Base-by-base conservation (phyloP, 2,329 filamentous ascomycete species). In the Epichloe glyceriae region DNA sequence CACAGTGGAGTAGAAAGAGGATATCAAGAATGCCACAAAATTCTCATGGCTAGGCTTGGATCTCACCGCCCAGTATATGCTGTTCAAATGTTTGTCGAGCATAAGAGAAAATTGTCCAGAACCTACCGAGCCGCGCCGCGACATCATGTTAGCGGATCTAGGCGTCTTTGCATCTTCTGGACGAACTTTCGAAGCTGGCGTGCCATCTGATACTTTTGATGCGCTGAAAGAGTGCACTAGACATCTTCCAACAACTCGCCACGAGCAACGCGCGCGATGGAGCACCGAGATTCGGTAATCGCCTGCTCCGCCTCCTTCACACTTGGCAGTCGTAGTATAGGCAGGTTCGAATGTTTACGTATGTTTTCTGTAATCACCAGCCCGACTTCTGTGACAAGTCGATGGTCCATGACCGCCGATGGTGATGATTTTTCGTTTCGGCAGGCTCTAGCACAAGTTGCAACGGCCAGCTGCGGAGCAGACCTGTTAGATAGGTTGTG, bases 51-150 rank as follows among this genome's bases (percentile, higher is more conserved):
- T 55, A 1, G 58, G 55, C 4, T 38, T 5, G 11, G n/a, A 15
- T 5, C 58, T 57, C 12, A 66, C 56, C 1, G 59, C 58, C 54
- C 61, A 66, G 50, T 64, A 61, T 1, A 61, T 64, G 38, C 58
- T 59, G 0, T 52, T 52, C 12, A 52, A 49, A 38, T 64, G 61
- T 46, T 59, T 59, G 44, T 66, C 62, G 5, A 64, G 46, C 4
- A 65, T 41, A 3, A 66, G 49, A 5, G 54, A 58, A 46, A 56
- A 60, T 7, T 41, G 17, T 6, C 55, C 56, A 3, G 54, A 49
- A 3, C 30, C n/a, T 2, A 52, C 57, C 5, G 60, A 57, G 8
- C 61, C 56, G n/a, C 61, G 37, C n/a, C 41, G 20, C 5, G 34
- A 40, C 17, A 30, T 30, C 37, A 1, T 12, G 15, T n/a, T 20